phyloP scores from a whole-genome alignment of 352 stramenopile species.

The Achlya hypogyna region DNA sequence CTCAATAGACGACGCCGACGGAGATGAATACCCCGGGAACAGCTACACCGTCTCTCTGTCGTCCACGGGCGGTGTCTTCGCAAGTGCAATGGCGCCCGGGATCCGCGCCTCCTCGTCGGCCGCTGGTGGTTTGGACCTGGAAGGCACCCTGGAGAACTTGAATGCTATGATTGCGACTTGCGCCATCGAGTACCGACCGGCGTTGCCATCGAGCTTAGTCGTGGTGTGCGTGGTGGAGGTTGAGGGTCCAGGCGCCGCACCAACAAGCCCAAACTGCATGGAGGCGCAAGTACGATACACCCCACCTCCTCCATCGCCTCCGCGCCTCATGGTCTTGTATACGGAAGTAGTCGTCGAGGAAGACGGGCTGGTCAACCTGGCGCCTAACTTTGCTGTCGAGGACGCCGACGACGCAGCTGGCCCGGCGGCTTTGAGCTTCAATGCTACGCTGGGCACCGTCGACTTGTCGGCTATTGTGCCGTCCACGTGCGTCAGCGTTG shows the following conservation, averaged over 20 bases:
- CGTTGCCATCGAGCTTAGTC: too few species aligned
- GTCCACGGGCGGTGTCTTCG: neutral
- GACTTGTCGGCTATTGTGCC: neutral
- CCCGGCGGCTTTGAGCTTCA: neutral
- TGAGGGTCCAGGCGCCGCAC: too few species aligned
- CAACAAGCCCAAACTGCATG: too few species aligned
- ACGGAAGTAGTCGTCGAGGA: neutral
- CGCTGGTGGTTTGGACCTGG: neutral
- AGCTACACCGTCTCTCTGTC: neutral
- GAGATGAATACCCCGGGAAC: neutral
- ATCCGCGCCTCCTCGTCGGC: neutral
- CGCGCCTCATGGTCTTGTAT: neutral
- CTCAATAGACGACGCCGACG: neutral
- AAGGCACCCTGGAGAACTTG: too few species aligned
- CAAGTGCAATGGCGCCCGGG: neutral
- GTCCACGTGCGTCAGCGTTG: neutral
- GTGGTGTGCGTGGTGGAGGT: too few species aligned
- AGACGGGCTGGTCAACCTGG: neutral
- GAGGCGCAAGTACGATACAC: too few species aligned
- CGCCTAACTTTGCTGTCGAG: neutral
- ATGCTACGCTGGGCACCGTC: neutral
- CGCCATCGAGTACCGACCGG: too few species aligned
- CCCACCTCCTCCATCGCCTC: neutral
- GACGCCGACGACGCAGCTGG: neutral
- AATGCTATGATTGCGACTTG: too few species aligned